Conservation (phyloP, 108 stramenopile genomes). For the Nitzschia sp. region DNA sequence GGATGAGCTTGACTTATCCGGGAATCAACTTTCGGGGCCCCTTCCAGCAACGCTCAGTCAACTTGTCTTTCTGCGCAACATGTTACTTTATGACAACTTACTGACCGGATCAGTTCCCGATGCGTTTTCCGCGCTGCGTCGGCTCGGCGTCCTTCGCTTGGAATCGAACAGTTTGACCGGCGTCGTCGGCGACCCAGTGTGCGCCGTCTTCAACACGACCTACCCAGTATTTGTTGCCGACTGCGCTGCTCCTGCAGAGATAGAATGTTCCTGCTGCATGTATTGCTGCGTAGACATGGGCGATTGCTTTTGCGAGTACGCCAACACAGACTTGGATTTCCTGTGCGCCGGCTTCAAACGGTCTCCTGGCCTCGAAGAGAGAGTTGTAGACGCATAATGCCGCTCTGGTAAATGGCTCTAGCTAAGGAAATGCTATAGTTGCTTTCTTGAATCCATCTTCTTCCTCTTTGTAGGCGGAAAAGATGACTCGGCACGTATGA, state of each 20-base stretch:
- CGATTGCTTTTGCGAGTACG: conserved; percentile 30
- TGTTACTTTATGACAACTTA: conserved; percentile 16
- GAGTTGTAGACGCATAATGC: no score
- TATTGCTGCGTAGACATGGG: conserved; percentile 31
- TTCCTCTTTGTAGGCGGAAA: no score
- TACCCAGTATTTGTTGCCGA: conserved; percentile 26
- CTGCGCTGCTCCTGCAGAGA: conserved; percentile 15
- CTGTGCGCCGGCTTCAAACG: conserved; percentile 21
- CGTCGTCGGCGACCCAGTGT: conserved; percentile 3
- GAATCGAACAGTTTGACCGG: conserved; percentile 28
- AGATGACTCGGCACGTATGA: no score
- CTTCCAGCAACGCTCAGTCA: conserved; percentile 20
- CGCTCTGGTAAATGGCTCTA: no score
- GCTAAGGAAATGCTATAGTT: no score
- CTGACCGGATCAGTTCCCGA: conserved; percentile 26
- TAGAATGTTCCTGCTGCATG: conserved; percentile 35
- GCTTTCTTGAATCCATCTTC: no score
- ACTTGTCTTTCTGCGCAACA: conserved; percentile 13
- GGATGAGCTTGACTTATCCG: conserved; percentile 20
- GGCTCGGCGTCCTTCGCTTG: conserved; percentile 12
- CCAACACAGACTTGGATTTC: conserved; percentile 16
- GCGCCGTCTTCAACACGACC: conserved; percentile 17
- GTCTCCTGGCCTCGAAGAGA: conserved; percentile 3
- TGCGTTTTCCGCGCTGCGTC: conserved; percentile 7
- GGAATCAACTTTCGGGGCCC: conserved; percentile 16